A percentile compares a stretch with the other conserved stretches of the same genome.
Conservation (phyloP, 495 filamentous ascomycete species). For the Chaetomium fimeti region DNA sequence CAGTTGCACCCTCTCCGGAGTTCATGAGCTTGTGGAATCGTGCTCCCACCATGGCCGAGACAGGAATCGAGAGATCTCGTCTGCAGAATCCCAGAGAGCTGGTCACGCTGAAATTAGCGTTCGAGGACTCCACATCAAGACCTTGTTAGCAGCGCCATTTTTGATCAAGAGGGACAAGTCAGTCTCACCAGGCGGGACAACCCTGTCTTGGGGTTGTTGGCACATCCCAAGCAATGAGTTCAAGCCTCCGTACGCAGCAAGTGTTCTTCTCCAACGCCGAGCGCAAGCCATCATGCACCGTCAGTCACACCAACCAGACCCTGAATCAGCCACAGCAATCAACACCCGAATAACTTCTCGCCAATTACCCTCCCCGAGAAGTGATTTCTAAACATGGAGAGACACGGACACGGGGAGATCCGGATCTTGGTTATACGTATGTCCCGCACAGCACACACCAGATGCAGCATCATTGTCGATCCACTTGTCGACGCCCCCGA, state of each 20-base stretch:
- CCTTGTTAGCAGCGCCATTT: background rate
- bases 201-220: background rate
- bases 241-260: background rate
- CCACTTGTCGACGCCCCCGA: background rate
- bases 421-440: background rate
- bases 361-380: background rate
- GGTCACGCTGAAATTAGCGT: background rate
- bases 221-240: background rate
- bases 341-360: background rate
- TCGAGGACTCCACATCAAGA: conserved; percentile 2
- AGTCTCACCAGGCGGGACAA: conserved; percentile 8
- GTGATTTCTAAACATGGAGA: background rate
- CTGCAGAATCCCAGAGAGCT: background rate
- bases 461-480: background rate
- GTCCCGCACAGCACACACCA: background rate
- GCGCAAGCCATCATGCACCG: conserved; percentile 6
- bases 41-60: background rate
- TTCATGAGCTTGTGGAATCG: background rate
- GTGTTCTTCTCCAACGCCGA: background rate
- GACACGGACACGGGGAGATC: background rate
- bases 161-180: background rate
- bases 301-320: background rate
- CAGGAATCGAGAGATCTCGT: background rate
- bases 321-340: background rate
- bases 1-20: background rate